These are phyloP conservation scores for Crithidia sp. DNA, from an alignment of 208 protist genomes.

Conservation along the genomic window DNA sequence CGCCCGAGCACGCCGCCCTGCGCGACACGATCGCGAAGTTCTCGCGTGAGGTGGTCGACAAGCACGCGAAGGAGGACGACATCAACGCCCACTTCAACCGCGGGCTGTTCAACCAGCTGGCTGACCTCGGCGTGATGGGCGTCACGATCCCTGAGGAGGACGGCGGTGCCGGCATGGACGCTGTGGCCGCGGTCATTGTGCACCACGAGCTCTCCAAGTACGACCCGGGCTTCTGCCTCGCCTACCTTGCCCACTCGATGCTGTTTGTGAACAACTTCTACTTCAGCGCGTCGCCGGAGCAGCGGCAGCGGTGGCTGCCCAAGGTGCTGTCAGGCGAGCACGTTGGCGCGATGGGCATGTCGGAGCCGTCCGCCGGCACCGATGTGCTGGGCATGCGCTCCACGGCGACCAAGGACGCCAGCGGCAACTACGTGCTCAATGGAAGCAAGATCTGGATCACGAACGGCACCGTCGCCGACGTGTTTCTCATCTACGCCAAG, in stretches of 20 bases:
- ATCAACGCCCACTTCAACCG: conserved; percentile 71
- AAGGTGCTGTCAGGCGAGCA: conserved; percentile 95
- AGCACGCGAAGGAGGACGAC: conserved; percentile 58
- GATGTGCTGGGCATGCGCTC: conserved; percentile 97
- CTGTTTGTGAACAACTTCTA: conserved; percentile 90
- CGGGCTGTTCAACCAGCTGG: conserved; percentile 93
- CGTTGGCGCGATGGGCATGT: conserved; percentile 97
- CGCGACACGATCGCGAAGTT: conserved; percentile 72
- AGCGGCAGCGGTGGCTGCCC: conserved; percentile 91
- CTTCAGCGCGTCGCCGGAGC: conserved; percentile 79
- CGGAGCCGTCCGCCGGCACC: conserved; percentile 92
- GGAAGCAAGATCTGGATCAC: conserved; percentile 98
- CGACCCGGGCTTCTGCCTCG: conserved; percentile 80
- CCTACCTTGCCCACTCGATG: conserved; percentile 82
- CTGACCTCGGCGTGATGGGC: conserved; percentile 95
- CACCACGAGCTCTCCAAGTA: conserved; percentile 85
- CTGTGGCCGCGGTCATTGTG: conserved; percentile 73
- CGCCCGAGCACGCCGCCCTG: conserved; percentile 61
- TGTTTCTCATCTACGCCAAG: conserved; percentile 97
- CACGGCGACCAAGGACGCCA: conserved; percentile 76
- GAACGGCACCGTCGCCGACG: conserved; percentile 96
- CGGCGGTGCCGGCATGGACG: conserved; percentile 91
- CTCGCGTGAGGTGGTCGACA: conserved; percentile 58
- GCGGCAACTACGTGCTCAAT: conserved; percentile 90
- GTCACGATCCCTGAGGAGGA: conserved; percentile 93